phyloP scores from a whole-genome alignment of 164 flowering plant genomes.

The Chimonanthus praecox region DNA sequence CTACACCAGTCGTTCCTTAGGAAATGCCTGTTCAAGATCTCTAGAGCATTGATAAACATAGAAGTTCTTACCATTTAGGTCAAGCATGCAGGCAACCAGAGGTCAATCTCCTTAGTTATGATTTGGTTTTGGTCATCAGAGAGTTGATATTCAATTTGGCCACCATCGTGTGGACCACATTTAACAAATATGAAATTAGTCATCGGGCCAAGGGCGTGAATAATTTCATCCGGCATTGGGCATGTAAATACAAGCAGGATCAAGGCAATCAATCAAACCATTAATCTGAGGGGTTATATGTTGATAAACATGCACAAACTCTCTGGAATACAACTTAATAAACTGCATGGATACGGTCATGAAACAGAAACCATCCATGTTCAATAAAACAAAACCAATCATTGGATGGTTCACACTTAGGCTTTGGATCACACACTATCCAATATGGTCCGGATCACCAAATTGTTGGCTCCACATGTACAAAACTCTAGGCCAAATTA shows the following conservation, averaged over 20 bases:
- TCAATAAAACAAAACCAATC: not conserved
- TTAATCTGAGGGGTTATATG: too few species aligned
- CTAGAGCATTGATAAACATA: not conserved
- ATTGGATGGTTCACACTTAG: not conserved
- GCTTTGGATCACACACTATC: not conserved
- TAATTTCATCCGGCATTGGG: too few species aligned
- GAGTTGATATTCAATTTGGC: too few species aligned
- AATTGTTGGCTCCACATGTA: not conserved
- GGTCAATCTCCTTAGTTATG: not conserved
- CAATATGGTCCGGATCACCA: not conserved
- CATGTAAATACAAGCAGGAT: too few species aligned
- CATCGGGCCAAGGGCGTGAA: too few species aligned
- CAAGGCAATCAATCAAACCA: too few species aligned
- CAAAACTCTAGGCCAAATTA: not conserved
- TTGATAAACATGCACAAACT: too few species aligned
- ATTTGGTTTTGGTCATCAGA: too few species aligned
- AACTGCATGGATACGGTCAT: not conserved
- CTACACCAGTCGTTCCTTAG: not conserved
- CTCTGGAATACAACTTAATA: too few species aligned
- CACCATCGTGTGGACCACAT: too few species aligned
- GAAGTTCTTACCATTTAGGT: not conserved
- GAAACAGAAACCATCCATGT: not conserved
- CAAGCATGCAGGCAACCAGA: not conserved
- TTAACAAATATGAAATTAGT: too few species aligned
- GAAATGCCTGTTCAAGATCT: not conserved